Evolutionary conservation across 2,329 filamentous ascomycete species (phyloP).

Genomic region (Ophiostoma quercus): DNA sequence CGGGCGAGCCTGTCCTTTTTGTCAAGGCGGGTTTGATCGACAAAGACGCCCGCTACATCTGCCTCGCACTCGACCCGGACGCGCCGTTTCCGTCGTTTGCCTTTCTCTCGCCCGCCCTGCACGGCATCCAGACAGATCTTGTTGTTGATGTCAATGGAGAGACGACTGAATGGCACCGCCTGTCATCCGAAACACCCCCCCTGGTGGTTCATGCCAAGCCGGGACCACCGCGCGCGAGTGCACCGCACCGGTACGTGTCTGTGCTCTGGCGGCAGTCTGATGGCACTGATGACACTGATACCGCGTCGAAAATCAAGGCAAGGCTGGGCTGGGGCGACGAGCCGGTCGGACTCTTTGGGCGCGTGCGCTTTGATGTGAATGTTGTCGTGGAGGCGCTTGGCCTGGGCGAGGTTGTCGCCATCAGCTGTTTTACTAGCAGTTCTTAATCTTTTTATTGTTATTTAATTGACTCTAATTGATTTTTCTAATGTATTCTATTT

Average conservation of each 20-base stretch:
- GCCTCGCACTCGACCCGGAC: conserved; percentile 44
- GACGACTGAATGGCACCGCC: not conserved
- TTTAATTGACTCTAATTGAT: not conserved
- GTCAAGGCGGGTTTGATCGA: not conserved
- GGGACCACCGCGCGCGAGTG: conserved; percentile 23
- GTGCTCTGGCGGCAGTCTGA: conserved; percentile 27
- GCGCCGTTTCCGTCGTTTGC: conserved; percentile 41
- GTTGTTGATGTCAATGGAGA: not conserved
- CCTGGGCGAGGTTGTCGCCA: not conserved
- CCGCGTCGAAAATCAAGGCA: conserved; percentile 30
- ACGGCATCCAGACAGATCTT: conserved; percentile 44
- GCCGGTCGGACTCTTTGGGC: conserved; percentile 34
- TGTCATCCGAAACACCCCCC: not conserved
- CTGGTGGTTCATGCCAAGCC: conserved; percentile 22
- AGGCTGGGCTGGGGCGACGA: conserved; percentile 32
- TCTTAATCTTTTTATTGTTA: not conserved
- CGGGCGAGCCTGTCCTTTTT: not conserved
- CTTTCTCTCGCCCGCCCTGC: conserved; percentile 43
- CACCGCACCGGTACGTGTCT: conserved; percentile 26
- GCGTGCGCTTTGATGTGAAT: conserved; percentile 43
- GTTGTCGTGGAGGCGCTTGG: conserved; percentile 13
- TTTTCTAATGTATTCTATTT: not conserved
- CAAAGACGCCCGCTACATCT: conserved; percentile 33
- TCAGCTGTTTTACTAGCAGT: not conserved
- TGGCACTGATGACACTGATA: conserved; percentile 11